These are phyloP conservation scores for Strigomonas galati DNA, from an alignment of 208 protist genomes.

Conservation along the genomic window DNA sequence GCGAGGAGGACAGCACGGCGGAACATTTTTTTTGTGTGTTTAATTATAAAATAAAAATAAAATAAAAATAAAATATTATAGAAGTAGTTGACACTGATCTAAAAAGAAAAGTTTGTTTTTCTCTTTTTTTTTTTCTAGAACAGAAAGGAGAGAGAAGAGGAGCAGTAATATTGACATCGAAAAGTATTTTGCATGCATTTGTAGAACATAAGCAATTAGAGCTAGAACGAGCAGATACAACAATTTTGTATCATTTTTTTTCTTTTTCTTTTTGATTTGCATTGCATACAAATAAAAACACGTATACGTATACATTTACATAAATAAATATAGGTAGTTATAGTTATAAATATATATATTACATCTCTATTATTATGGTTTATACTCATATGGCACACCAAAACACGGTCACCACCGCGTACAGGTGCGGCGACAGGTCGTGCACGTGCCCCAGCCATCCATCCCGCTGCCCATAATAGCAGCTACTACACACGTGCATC, in stretches of 20 bases:
- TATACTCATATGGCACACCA: constrained; percentile 71
- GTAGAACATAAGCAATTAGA: background rate
- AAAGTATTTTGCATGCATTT: constrained; percentile 1
- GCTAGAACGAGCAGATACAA: too few relatives aligned
- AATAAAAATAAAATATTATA: background rate
- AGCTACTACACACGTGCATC: constrained; percentile 83
- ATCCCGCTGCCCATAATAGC: constrained; percentile 73
- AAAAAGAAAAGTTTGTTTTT: background rate
- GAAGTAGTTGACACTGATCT: too few relatives aligned
- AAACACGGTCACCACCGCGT: constrained; percentile 82
- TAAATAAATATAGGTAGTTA: background rate
- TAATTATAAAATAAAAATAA: constrained; percentile 9
- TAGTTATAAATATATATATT: background rate
- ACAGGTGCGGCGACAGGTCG: constrained; percentile 80
- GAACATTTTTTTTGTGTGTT: constrained; percentile 11
- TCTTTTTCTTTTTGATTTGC: background rate
- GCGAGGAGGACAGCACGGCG: constrained; percentile 29
- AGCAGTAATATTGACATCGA: constrained; percentile 10
- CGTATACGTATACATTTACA: background rate
- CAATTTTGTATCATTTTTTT: too few relatives aligned
- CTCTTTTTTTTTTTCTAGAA: background rate
- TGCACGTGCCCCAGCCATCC: constrained; percentile 84
- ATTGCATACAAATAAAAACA: background rate
- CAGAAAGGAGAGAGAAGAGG: constrained; percentile 10
- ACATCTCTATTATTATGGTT: background rate